A percentile compares a stretch with the other conserved stretches of the same genome.
Evolutionary conservation across 441 rosid species (phyloP).

Genomic region (Pelargonium myrrhifolium): DNA sequence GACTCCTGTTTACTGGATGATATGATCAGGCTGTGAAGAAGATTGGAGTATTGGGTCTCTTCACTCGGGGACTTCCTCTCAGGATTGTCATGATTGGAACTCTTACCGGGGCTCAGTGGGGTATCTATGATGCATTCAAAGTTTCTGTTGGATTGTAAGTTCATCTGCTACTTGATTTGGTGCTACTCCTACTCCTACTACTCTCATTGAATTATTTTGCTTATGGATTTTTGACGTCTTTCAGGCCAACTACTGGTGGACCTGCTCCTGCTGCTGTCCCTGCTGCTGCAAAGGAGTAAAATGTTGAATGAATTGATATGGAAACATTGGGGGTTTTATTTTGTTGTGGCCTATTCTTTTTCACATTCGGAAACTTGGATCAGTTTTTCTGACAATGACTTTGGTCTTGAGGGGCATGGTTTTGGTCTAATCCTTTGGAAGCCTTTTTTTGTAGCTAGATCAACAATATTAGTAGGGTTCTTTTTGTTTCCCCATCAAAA

Average conservation of each 20-base stretch:
- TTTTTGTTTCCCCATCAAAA: not conserved
- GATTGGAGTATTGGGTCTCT: constrained; percentile 80
- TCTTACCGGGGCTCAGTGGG: constrained; percentile 99
- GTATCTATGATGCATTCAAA: constrained; percentile 93
- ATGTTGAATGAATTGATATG: not conserved
- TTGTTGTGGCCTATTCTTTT: not conserved
- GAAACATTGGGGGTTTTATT: not conserved
- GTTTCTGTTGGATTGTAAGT: constrained; percentile 92
- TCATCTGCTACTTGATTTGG: not conserved
- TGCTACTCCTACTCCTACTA: not conserved
- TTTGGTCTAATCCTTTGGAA: not conserved
- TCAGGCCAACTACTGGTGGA: constrained; percentile 74
- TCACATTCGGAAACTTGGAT: not conserved
- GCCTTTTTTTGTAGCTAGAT: not conserved
- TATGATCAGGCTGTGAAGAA: constrained; percentile 85
- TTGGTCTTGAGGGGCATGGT: not conserved
- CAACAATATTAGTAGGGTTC: not conserved
- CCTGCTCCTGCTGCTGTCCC: constrained; percentile 41
- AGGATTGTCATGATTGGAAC: constrained; percentile 99
- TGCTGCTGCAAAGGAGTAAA: constrained; percentile 31
- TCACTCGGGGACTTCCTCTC: constrained; percentile 97
- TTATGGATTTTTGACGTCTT: constrained; percentile 12
- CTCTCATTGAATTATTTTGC: constrained; percentile 8
- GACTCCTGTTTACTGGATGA: constrained; percentile 1
- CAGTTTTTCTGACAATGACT: not conserved